Conservation (phyloP, 1,284 basidiomycete genomes). For the Boletus albobrunnescens region DNA sequence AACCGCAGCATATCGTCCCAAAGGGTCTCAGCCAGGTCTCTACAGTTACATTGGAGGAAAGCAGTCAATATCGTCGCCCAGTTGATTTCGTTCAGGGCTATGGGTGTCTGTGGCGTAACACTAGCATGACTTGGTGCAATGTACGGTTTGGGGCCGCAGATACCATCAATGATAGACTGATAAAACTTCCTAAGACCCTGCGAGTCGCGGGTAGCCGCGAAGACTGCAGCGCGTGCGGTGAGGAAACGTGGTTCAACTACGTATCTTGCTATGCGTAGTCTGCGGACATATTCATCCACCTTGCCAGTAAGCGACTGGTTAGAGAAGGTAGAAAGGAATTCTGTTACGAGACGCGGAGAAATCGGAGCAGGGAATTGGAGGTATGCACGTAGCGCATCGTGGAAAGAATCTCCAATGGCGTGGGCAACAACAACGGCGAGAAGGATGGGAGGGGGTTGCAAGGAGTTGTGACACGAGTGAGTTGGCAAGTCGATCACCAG, state of each 20-base stretch:
- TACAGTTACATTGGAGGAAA: conserved; percentile 50
- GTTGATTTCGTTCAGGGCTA: conserved; percentile 49
- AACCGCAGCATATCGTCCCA: conserved; percentile 60
- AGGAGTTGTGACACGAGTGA: conserved; percentile 10
- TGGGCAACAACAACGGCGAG: conserved; percentile 55
- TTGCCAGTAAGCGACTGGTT: conserved; percentile 36
- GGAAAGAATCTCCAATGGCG: conserved; percentile 52
- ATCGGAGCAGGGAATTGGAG: conserved; percentile 39
- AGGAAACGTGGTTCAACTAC: conserved; percentile 49
- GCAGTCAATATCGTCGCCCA: conserved; percentile 64
- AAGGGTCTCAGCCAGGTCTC: conserved; percentile 53
- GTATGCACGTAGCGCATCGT: conserved; percentile 45
- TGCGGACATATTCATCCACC: conserved; percentile 42
- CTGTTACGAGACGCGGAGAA: conserved; percentile 30
- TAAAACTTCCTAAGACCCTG: conserved; percentile 45
- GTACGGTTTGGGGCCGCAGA: conserved; percentile 46
- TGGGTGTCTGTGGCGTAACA: conserved; percentile 36
- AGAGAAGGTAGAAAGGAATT: conserved; percentile 39
- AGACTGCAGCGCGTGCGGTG: conserved; percentile 45
- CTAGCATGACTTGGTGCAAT: conserved; percentile 40
- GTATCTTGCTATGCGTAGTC: conserved; percentile 48
- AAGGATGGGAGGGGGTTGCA: conserved; percentile 39
- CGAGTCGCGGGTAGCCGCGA: conserved; percentile 36
- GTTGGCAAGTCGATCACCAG: conserved; percentile 21
- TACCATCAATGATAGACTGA: conserved; percentile 43